These are phyloP conservation scores for Colletotrichum graminicola DNA, from an alignment of 2,329 filamentous ascomycete genomes.

Conservation along the genomic window DNA sequence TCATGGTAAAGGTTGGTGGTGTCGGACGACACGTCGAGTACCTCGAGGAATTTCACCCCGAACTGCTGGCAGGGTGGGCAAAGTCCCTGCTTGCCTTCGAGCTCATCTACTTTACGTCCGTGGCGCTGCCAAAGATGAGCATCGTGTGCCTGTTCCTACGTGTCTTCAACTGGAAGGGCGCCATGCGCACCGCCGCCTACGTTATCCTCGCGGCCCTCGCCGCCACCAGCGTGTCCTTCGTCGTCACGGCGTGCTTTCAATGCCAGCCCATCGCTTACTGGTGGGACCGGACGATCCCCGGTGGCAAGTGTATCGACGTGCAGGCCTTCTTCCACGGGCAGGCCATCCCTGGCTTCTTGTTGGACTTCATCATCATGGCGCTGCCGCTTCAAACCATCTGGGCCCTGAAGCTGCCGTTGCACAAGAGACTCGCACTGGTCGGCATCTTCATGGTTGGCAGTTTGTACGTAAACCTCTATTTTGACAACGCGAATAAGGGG, in stretches of 20 bases:
- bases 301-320: conserved; percentile 51
- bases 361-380: conserved; percentile 47
- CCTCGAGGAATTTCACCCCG: conserved; percentile 42
- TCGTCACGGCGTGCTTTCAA: conserved; percentile 49
- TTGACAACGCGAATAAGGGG: too few species aligned
- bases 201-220: conserved; percentile 43
- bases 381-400: conserved; percentile 48
- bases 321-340: conserved; percentile 47
- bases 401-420: conserved; percentile 45
- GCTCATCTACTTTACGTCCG: conserved; percentile 47
- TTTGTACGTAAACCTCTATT: conserved; percentile 42
- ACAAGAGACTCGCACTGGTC: conserved; percentile 46
- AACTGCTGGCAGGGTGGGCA: conserved; percentile 43
- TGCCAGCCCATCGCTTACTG: conserved; percentile 53
- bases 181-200: conserved; percentile 42
- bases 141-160: conserved; percentile 50
- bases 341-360: conserved; percentile 43
- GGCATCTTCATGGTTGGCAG: conserved; percentile 47
- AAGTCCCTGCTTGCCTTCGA: conserved; percentile 47
- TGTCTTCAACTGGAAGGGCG: conserved; percentile 47
- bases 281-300: conserved; percentile 48
- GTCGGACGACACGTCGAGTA: conserved; percentile 45
- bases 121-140: conserved; percentile 48
- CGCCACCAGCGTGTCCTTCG: conserved; percentile 44
- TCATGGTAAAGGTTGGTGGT: conserved; percentile 45